These are phyloP conservation scores for Aspergillus amoenus DNA, from an alignment of 2,329 filamentous ascomycete genomes.

Conservation along the genomic window DNA sequence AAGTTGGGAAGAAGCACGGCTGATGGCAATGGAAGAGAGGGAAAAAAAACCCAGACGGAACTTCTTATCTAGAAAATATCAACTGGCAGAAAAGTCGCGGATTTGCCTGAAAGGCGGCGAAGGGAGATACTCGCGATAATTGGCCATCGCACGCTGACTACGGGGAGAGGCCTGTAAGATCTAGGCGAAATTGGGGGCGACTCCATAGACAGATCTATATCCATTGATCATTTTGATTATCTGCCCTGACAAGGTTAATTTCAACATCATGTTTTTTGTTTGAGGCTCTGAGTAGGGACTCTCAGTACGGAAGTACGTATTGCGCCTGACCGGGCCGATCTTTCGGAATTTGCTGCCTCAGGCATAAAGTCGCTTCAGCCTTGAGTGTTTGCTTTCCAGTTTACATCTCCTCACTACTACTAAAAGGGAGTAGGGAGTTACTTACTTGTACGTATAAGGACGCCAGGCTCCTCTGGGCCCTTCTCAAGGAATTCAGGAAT, in stretches of 20 bases:
- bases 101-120: constrained; percentile 1
- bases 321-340: background rate
- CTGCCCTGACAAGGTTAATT: background rate
- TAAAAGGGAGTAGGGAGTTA: no score
- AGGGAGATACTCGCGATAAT: background rate
- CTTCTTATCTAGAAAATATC: constrained; percentile 4
- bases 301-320: background rate
- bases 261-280: background rate
- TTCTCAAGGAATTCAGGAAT: background rate
- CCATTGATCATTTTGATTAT: background rate
- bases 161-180: background rate
- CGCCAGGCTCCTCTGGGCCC: background rate
- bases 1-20: constrained; percentile 4
- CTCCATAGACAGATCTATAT: background rate
- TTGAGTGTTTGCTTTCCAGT: no score
- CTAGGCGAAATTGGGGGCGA: background rate
- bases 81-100: constrained; percentile 8
- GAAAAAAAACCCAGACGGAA: constrained; percentile 3
- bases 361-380: background rate
- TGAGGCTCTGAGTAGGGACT: background rate
- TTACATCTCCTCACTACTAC: no score
- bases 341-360: background rate
- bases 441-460: background rate
- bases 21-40: background rate
- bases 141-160: background rate